A percentile compares a stretch with the other conserved stretches of the same genome.
Evolutionary conservation across 106 monocot genomes (phyloP).

Genomic region (Apostasia shenzhenica): DNA sequence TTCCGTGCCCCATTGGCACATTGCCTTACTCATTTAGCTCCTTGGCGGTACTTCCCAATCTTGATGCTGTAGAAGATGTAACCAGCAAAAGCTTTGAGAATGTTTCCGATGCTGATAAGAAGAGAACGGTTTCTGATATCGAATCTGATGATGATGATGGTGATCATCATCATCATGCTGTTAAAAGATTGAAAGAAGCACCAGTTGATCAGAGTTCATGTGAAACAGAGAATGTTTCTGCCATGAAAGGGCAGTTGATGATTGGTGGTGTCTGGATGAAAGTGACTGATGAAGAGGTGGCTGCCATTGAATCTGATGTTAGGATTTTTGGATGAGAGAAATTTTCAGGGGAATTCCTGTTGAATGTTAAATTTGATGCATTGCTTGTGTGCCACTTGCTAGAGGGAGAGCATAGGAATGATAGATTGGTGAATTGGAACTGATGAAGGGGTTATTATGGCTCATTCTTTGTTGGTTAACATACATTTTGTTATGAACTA

Average conservation of each 20-base stretch:
- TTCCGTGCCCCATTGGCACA: slow-evolving; percentile 76
- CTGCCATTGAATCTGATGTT: slow-evolving; percentile 34
- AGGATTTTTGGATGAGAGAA: slow-evolving; percentile 28
- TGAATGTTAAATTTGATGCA: too few relatives aligned
- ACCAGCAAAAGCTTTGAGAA: not conserved
- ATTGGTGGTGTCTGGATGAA: slow-evolving; percentile 64
- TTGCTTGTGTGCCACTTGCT: too few relatives aligned
- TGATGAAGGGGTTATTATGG: too few relatives aligned
- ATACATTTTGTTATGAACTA: too few relatives aligned
- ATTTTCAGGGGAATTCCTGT: too few relatives aligned
- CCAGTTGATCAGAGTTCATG: slow-evolving; percentile 3
- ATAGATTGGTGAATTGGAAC: too few relatives aligned
- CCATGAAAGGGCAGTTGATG: slow-evolving; percentile 51
- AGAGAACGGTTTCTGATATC: not conserved
- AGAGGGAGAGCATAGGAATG: too few relatives aligned
- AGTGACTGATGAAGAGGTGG: slow-evolving; percentile 60
- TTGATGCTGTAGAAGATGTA: slow-evolving; percentile 20
- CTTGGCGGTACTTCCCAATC: slow-evolving; percentile 38
- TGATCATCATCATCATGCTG: not conserved
- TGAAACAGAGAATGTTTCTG: slow-evolving; percentile 4
- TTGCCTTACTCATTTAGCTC: slow-evolving; percentile 66
- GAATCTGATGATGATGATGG: not conserved
- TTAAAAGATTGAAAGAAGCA: not conserved
- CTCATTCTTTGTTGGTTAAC: too few relatives aligned
- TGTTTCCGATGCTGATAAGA: slow-evolving; percentile 1